Conservation (phyloP, 768 basidiomycete genomes). For the Rhodotorula toruloides region DNA sequence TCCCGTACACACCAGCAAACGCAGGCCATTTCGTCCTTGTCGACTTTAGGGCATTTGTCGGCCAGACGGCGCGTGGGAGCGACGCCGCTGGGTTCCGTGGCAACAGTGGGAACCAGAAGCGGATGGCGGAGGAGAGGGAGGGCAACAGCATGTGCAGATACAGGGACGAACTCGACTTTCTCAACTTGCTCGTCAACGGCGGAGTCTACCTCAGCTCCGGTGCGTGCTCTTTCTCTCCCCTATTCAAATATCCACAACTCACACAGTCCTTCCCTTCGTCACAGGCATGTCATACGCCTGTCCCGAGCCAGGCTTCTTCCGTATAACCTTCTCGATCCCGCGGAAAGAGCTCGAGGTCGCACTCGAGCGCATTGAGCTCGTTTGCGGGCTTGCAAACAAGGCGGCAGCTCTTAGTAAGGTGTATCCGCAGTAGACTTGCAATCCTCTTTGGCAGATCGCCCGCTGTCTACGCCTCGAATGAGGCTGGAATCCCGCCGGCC, state of each 20-base stretch:
- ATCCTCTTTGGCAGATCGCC: too few species aligned
- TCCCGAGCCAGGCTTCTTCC: conserved; percentile 15
- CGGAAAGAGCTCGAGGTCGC: conserved; percentile 11
- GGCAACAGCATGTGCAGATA: neutral
- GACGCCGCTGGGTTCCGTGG: too few species aligned
- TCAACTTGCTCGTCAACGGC: conserved; percentile 16
- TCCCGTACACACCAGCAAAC: conserved; percentile 14
- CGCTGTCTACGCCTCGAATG: too few species aligned
- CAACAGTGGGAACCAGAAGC: too few species aligned
- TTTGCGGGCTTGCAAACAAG: neutral
- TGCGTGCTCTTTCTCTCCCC: too few species aligned
- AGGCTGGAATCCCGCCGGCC: too few species aligned
- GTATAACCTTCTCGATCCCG: conserved; percentile 23
- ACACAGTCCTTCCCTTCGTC: neutral
- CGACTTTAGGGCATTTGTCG: conserved; percentile 9
- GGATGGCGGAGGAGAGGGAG: neutral
- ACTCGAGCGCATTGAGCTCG: conserved; percentile 14
- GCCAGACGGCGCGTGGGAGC: too few species aligned
- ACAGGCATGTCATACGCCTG: conserved; percentile 26
- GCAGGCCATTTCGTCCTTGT: conserved; percentile 30
- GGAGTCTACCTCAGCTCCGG: conserved; percentile 21
- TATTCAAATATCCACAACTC: fast-evolving
- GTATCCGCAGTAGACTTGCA: conserved; percentile 3
- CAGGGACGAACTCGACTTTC: conserved; percentile 4
- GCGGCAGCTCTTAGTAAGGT: neutral